These are phyloP conservation scores for Lasiodiplodia sp. DNA, from an alignment of 2,329 filamentous ascomycete species.

Conservation along the genomic window DNA sequence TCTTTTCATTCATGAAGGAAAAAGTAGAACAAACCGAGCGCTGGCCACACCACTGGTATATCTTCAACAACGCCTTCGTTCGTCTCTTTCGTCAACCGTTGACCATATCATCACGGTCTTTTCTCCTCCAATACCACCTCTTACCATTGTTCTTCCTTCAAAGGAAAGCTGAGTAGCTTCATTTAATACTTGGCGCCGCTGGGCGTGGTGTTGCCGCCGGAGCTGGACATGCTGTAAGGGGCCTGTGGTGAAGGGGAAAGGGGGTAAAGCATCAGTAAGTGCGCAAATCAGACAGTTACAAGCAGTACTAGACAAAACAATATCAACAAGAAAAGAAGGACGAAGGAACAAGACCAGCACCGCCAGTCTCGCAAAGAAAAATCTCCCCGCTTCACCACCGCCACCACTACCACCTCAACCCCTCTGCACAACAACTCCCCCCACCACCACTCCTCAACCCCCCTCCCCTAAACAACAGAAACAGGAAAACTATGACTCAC, in stretches of 20 bases:
- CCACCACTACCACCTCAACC: no score
- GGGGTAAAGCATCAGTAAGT: conserved; percentile 4
- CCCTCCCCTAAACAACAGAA: neutral
- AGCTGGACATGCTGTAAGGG: conserved; percentile 58
- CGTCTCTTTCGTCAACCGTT: no score
- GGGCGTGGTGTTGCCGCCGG: conserved; percentile 51
- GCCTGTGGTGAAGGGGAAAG: conserved; percentile 41
- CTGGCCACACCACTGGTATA: no score
- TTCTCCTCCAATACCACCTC: neutral
- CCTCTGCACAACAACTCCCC: no score
- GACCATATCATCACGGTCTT: neutral
- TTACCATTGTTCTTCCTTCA: neutral
- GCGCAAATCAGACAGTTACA: no score
- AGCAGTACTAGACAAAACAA: neutral
- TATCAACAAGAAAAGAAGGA: neutral
- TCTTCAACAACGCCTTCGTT: no score
- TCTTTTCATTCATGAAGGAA: no score
- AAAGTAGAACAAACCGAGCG: no score
- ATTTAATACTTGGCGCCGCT: conserved; percentile 33
- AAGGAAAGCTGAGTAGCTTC: neutral
- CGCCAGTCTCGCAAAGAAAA: neutral
- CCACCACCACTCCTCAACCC: no score
- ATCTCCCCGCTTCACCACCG: no score
- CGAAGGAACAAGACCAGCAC: neutral
- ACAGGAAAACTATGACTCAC: conserved; percentile 60